These are phyloP conservation scores for Wickerhamomyces sp. DNA, from an alignment of 1,139 yeast species.

Conservation along the genomic window DNA sequence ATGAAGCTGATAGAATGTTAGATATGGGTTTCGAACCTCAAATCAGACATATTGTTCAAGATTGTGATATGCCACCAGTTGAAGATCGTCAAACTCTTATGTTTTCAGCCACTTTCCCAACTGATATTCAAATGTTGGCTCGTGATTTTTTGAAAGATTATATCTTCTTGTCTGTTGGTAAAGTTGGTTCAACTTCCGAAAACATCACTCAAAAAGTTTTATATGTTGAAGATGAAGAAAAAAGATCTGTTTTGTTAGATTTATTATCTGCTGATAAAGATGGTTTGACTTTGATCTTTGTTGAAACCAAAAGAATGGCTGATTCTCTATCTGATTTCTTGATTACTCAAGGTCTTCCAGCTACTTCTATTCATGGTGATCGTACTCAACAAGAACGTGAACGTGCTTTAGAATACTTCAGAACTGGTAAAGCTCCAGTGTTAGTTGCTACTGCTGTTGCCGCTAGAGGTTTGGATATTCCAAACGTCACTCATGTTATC, in stretches of 20 bases:
- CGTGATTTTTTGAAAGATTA: slow-evolving; percentile 95
- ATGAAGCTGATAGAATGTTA: slow-evolving; percentile 99
- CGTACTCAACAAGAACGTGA: slow-evolving; percentile 98
- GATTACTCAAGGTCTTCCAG: slow-evolving; percentile 86
- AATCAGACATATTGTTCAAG: slow-evolving; percentile 96
- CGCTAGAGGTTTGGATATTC: slow-evolving; percentile 99
- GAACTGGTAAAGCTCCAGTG: slow-evolving; percentile 82
- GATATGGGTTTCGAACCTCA: slow-evolving; percentile 99
- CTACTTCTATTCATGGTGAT: slow-evolving; percentile 98
- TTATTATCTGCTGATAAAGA: slow-evolving; percentile 72
- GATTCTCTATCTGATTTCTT: slow-evolving; percentile 91
- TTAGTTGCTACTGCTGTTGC: slow-evolving; percentile 99
- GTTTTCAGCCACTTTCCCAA: slow-evolving; percentile 99
- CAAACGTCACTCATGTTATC: slow-evolving; percentile 96
- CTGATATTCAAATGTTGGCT: slow-evolving; percentile 94
- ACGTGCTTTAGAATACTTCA: slow-evolving; percentile 87
- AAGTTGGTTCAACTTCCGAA: slow-evolving; percentile 97
- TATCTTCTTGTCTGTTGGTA: slow-evolving; percentile 93
- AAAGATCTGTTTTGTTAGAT: slow-evolving; percentile 88
- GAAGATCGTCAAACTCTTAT: slow-evolving; percentile 90
- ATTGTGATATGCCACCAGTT: slow-evolving; percentile 94
- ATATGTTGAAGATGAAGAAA: slow-evolving; percentile 93
- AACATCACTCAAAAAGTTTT: slow-evolving; percentile 92
- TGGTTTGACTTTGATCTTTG: slow-evolving; percentile 82
- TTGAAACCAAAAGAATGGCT: slow-evolving; percentile 98